Conservation (phyloP, 2,329 filamentous ascomycete species). For the Paraphaeosphaeria sporulosa region DNA sequence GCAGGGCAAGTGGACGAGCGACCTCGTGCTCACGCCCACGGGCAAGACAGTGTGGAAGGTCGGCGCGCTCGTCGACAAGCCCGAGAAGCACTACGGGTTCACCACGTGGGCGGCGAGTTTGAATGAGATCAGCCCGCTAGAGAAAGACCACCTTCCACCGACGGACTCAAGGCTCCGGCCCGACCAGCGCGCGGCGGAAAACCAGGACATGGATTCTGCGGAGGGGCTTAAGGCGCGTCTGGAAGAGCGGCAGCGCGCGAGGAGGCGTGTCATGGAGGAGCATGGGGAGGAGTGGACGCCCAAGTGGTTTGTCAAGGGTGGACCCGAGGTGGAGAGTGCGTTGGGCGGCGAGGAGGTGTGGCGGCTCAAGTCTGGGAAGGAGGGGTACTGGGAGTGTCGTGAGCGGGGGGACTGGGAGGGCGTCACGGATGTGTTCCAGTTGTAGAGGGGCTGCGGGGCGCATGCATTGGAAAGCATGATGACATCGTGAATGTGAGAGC, state of each 20-base stretch:
- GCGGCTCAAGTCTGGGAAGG: conserved; percentile 77
- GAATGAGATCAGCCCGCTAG: conserved; percentile 86
- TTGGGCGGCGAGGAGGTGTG: conserved; percentile 57
- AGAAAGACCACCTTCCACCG: conserved; percentile 74
- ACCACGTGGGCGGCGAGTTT: conserved; percentile 85
- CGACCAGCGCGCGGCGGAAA: conserved; percentile 85
- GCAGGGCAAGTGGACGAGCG: conserved; percentile 83
- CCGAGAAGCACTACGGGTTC: conserved; percentile 83
- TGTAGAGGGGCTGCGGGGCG: conserved; percentile 14
- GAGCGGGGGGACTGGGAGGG: conserved; percentile 70
- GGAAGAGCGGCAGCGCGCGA: conserved; percentile 82
- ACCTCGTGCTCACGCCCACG: conserved; percentile 69
- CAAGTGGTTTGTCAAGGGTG: conserved; percentile 81
- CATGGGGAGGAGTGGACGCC: conserved; percentile 76
- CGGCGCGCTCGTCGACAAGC: conserved; percentile 79
- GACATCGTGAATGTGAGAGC: background rate
- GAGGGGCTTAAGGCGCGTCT: conserved; percentile 83
- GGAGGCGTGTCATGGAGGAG: conserved; percentile 79
- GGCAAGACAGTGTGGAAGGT: conserved; percentile 79
- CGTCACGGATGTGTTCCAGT: conserved; percentile 63
- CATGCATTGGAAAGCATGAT: background rate
- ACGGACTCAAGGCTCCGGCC: conserved; percentile 87
- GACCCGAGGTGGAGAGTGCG: conserved; percentile 37
- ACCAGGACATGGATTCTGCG: conserved; percentile 81
- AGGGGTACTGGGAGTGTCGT: conserved; percentile 93